These are phyloP conservation scores for Chimonanthus praecox DNA, from an alignment of 164 flowering plant species.

Conservation along the genomic window DNA sequence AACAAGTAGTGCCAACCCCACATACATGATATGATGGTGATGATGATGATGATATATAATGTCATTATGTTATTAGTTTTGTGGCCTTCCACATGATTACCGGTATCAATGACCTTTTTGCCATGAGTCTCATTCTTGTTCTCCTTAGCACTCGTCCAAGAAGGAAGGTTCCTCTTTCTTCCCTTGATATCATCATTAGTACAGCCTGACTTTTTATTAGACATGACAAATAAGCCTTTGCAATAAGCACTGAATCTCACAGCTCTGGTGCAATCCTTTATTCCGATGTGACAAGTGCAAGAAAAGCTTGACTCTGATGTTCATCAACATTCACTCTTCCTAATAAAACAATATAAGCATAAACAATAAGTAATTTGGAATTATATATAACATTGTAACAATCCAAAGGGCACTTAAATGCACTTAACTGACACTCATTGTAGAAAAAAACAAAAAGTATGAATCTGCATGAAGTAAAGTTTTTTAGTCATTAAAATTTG, in stretches of 20 bases:
- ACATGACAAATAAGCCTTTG: constrained; percentile 19
- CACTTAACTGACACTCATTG: no score
- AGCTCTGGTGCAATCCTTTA: not conserved
- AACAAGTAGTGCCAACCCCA: not conserved
- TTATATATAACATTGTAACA: no score
- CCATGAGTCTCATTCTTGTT: constrained; percentile 15
- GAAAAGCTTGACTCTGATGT: not conserved
- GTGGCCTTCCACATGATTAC: not conserved
- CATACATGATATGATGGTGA: not conserved
- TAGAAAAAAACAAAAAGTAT: no score
- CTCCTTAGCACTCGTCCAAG: constrained; percentile 66
- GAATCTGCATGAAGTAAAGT: no score
- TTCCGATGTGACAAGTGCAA: not conserved
- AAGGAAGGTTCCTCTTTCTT: constrained; percentile 52
- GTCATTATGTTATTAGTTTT: not conserved
- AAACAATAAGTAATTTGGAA: no score
- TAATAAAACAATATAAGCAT: no score
- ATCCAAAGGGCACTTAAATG: no score
- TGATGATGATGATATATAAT: not conserved
- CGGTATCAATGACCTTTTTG: constrained; percentile 24
- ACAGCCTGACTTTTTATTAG: constrained; percentile 23
- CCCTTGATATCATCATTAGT: constrained; percentile 13
- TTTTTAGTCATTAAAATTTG: no score
- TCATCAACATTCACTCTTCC: not conserved
- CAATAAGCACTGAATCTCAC: not conserved